phyloP scores from a whole-genome alignment of 2,329 filamentous ascomycete genomes.

The Venturia carpophila region DNA sequence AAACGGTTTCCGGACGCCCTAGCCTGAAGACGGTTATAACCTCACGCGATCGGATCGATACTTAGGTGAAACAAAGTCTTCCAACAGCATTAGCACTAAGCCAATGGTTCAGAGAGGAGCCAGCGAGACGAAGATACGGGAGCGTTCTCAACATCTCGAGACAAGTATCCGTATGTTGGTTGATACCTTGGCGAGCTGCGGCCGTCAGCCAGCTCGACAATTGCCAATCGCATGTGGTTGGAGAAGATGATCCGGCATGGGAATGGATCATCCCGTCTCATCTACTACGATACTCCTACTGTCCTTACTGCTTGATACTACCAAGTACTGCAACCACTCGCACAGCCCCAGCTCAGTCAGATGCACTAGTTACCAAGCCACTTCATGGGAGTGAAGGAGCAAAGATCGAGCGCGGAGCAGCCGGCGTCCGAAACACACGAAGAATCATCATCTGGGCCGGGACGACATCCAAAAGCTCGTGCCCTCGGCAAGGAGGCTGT shows the following conservation, averaged over 20 bases:
- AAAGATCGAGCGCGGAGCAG: neutral
- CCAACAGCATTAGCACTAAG: neutral
- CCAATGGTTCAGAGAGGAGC: neutral
- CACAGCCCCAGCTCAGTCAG: too few relatives aligned
- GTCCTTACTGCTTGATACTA: too few relatives aligned
- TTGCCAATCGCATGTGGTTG: neutral
- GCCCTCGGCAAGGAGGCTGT: neutral
- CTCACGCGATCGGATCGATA: too few relatives aligned
- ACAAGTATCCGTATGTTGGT: too few relatives aligned
- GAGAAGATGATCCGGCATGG: neutral
- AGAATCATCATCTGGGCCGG: constrained; percentile 1
- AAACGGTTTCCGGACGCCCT: too few relatives aligned
- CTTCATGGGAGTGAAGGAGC: too few relatives aligned
- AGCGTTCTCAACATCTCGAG: too few relatives aligned
- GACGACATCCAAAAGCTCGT: neutral
- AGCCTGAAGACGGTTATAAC: too few relatives aligned
- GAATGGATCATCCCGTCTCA: neutral
- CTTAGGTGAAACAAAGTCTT: neutral
- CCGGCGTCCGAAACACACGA: neutral
- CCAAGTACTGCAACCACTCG: too few relatives aligned
- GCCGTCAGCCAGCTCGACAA: neutral
- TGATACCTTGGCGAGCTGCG: neutral
- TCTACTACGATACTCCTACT: too few relatives aligned
- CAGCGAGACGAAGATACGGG: neutral
- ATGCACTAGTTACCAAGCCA: too few relatives aligned